Base-by-base conservation (phyloP, 106 monocot genomes). In the Dendrobium nobile region DNA sequence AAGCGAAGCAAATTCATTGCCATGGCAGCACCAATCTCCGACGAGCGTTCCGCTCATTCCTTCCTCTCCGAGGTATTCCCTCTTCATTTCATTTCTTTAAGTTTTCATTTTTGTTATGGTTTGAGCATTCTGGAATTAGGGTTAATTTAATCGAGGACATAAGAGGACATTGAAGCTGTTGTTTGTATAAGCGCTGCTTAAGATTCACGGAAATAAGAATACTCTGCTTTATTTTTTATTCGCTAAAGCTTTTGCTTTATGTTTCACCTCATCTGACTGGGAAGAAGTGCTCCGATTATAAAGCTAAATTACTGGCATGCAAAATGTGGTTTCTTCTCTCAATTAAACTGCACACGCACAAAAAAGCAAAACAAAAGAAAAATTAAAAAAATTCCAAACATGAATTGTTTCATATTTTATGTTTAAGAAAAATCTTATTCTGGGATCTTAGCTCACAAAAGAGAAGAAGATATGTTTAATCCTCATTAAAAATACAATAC, bases 1-100 rank as follows among this genome's bases (percentile, higher is more conserved):
- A 97, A 97, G 87, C 81, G 81, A 77, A 94, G 97, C 89, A 94
- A 92, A 83, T 98, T 97, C 85, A 85, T 91, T 47, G 93, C 96
- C 80, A 79, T 98, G 55, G 97, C 97, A 19, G 78, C 89, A 18
- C 94, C 90, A 26, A 75, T 92, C 81, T 65, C 89, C 79, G 88
- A 92, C 85, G 96, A 91, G 84, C 80, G 82, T n/a, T 90, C 92
- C 78, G 96, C 94, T 54, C 88, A 88, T 18, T 90, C 92, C 72
- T 97, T 97, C 84, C 94, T 94, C 77, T 77, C 84, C 37, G 87
- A 92, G 96, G 93, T 96, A 3, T 9, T 9, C 41, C 47, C 33
- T 9, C 33, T n/a, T n/a, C 67, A 3, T 18, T 75, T 20, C 5
- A 26, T 31, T 79, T 3, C 11, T 19, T 27, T 17, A 19, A 4